Percentiles rank a stretch among this genome's conserved stretches.
Conservation (phyloP, 352 stramenopile genomes). For the Pythium apleroticum region DNA sequence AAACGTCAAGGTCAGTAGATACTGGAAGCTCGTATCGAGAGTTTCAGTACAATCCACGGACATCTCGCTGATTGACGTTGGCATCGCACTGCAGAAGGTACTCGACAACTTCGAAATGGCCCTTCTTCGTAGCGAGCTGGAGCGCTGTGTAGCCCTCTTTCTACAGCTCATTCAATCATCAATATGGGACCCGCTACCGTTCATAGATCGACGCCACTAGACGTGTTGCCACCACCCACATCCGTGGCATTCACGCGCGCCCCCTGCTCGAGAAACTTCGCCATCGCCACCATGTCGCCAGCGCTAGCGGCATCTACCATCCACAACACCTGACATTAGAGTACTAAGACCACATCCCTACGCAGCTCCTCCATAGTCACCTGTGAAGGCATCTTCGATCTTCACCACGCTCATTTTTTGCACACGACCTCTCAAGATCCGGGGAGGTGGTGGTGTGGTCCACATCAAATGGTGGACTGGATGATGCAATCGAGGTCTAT, state of each 20-base stretch:
- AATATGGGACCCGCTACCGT: neutral
- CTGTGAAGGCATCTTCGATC: slow-evolving; percentile 68
- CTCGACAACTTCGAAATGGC: slow-evolving; percentile 47
- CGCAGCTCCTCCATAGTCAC: slow-evolving; percentile 20
- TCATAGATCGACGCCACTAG: neutral
- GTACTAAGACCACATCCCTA: neutral
- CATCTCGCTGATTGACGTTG: slow-evolving; percentile 65
- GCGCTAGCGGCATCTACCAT: slow-evolving; percentile 42
- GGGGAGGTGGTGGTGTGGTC: neutral
- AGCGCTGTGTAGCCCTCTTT: slow-evolving; percentile 62
- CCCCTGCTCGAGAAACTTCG: slow-evolving; percentile 41
- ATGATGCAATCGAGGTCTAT: neutral
- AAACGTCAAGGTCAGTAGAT: neutral
- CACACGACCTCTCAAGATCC: neutral
- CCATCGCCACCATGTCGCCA: slow-evolving; percentile 38
- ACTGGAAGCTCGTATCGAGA: no score
- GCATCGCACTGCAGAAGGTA: slow-evolving; percentile 50
- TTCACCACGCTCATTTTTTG: slow-evolving; percentile 47
- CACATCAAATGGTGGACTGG: neutral
- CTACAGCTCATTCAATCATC: slow-evolving; percentile 25
- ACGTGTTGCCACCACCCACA: slow-evolving; percentile 28
- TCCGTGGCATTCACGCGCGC: slow-evolving; percentile 60
- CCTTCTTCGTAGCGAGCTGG: slow-evolving; percentile 58
- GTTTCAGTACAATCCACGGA: slow-evolving; percentile 22
- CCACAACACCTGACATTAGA: neutral